phyloP scores from a whole-genome alignment of 345 rosid species.

The Luvunga scandens region DNA sequence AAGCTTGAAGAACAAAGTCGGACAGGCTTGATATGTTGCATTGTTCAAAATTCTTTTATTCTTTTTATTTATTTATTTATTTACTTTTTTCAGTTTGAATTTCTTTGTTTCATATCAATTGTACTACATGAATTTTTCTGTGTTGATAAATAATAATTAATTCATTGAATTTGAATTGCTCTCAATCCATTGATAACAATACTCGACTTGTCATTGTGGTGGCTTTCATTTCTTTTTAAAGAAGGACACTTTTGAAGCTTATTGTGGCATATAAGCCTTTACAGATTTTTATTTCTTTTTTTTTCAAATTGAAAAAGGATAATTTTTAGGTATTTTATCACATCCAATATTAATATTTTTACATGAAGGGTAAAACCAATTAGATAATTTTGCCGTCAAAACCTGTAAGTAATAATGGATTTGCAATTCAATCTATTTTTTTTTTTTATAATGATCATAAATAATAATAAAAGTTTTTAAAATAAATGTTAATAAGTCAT shows the following conservation, averaged over 20 bases:
- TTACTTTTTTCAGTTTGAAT: background rate
- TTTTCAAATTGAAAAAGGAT: background rate
- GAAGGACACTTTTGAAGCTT: background rate
- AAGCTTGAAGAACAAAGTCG: background rate
- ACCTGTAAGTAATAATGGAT: too few species aligned
- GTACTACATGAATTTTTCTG: background rate
- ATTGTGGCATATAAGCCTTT: background rate
- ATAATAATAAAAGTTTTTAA: too few species aligned
- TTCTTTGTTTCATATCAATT: background rate
- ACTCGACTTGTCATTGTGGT: background rate
- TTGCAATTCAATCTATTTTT: too few species aligned
- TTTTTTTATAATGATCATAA: too few species aligned
- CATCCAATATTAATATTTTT: too few species aligned
- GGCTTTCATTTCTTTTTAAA: background rate
- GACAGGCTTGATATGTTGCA: background rate
- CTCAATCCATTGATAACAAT: background rate
- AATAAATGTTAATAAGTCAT: too few species aligned
- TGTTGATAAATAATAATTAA: background rate
- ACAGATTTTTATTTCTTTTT: background rate
- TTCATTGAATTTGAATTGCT: background rate
- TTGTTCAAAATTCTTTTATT: too few species aligned
- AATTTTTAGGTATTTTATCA: too few species aligned
- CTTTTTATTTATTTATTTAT: too few species aligned
- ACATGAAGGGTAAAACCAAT: too few species aligned
- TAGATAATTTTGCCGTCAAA: too few species aligned